Base-by-base conservation (phyloP, 176 grass and related monocot genomes). In the Lolium perenne region DNA sequence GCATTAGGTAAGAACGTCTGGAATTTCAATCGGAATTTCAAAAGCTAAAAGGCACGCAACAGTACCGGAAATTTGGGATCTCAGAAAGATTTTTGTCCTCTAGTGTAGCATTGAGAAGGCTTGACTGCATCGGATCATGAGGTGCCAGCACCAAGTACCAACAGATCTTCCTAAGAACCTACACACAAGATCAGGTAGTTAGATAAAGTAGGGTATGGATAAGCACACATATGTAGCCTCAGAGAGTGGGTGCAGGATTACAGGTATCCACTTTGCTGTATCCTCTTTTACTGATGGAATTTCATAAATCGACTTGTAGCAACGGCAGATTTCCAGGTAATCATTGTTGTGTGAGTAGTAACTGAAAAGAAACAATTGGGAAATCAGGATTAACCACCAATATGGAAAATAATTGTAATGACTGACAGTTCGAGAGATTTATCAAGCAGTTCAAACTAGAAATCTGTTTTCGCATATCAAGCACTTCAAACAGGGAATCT, bases 121-220 rank as follows among this genome's bases (percentile, higher is more conserved):
- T 98, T 0, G 96, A 98, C 82, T 98, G 96, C 96, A 98, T 92
- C 0, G 96, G 94, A 72, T 94, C 94, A 82, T 95, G 92, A 35
- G 96, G 96, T 23, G 96, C 41, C 20, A 98, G 53, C 18, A 98
- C 94, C 47, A 98, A 58, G 60, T 94, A 94, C 97, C 97, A 98
- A 68, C 97, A 98, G 59, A 98, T 98, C 81, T 95, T 98, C 76
- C 97, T 92, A 79, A 98, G 88, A 50, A 98, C 88, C 97, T 98
- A 89, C 3, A 87, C 35, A n/a, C 47, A 8, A 74, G 80, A 69
- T 61, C 17, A 25, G 69, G 20, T n/a, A 68, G 10, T 58, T n/a
- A 87, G 49, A 80, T 68, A 69, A 50, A 22, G 7, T 26, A n/a
- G 54, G 17, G 9, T 11, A 54, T 0, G 14, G n/a, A 41, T 0